Conservation (phyloP, 73 alveolate genomes). For the Diophrys appendiculata region DNA sequence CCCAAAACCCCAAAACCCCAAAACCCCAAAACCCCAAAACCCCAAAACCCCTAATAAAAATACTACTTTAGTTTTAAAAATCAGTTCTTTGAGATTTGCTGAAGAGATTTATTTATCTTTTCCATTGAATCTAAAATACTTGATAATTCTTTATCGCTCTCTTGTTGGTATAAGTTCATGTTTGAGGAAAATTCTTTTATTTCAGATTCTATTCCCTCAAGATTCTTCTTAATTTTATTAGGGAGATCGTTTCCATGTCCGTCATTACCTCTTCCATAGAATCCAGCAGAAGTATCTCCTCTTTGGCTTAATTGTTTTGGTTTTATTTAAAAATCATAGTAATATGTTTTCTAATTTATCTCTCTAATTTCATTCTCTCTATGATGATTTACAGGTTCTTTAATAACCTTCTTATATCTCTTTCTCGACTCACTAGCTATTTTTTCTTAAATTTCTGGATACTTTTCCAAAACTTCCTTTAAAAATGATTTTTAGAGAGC, state of each 20-base stretch:
- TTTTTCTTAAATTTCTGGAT: conserved; percentile 50
- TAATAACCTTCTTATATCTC: conserved; percentile 40
- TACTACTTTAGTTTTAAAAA: no score
- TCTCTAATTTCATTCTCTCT: conserved; percentile 44
- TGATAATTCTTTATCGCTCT: no score
- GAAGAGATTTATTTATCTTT: no score
- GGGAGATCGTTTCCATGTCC: neutral
- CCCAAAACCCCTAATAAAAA: no score
- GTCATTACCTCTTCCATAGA: neutral
- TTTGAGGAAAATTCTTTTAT: no score
- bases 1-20: no score
- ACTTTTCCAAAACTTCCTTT: conserved; percentile 33
- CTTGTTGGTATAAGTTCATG: no score
- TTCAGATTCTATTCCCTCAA: neutral
- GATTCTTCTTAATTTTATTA: neutral
- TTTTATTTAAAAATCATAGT: neutral
- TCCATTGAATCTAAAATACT: no score
- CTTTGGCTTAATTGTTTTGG: neutral
- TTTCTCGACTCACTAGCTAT: conserved; percentile 25
- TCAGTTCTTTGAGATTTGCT: no score
- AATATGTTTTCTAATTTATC: neutral
- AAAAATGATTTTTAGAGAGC: conserved; percentile 53
- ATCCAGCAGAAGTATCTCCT: neutral
- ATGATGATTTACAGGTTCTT: conserved; percentile 32
- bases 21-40: no score